These are phyloP conservation scores for Pythium rhizo-oryzae DNA, from an alignment of 352 stramenopile genomes.

Conservation along the genomic window DNA sequence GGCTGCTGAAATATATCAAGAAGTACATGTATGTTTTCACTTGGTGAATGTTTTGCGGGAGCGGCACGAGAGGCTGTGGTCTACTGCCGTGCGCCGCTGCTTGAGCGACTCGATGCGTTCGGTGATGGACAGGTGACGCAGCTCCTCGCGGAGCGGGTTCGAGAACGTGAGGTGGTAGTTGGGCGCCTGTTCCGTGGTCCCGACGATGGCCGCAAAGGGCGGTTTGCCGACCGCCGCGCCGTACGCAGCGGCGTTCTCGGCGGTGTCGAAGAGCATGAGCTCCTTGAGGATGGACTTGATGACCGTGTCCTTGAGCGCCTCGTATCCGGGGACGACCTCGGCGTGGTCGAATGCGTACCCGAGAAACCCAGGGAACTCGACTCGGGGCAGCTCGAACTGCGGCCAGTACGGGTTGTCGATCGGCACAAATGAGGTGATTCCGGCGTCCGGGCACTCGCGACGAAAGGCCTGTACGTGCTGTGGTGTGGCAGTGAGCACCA, in stretches of 20 bases:
- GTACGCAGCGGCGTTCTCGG: constrained; percentile 49
- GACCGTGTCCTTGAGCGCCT: constrained; percentile 62
- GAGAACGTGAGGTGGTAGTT: constrained; percentile 57
- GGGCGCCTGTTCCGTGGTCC: constrained; percentile 23
- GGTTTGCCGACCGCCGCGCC: constrained; percentile 36
- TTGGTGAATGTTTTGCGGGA: neutral
- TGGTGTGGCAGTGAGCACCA: constrained; percentile 63
- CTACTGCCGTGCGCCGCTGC: constrained; percentile 45
- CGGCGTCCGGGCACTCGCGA: constrained; percentile 45
- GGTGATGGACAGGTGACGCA: constrained; percentile 48
- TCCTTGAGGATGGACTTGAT: constrained; percentile 78
- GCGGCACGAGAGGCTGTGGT: constrained; percentile 36
- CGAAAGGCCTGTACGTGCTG: constrained; percentile 67
- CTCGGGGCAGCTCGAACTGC: constrained; percentile 43
- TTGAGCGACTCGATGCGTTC: constrained; percentile 43
- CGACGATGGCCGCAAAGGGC: constrained; percentile 50
- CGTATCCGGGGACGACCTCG: constrained; percentile 55
- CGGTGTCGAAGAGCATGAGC: constrained; percentile 73
- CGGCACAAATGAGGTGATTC: constrained; percentile 67
- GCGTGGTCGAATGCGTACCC: constrained; percentile 77
- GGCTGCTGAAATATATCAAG: neutral
- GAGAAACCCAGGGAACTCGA: constrained; percentile 56
- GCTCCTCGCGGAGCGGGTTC: constrained; percentile 46
- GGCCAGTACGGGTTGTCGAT: constrained; percentile 76
- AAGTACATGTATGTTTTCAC: neutral